Conservation (phyloP, 1,139 yeast species). For the Debaryomycetaceae sp. region DNA sequence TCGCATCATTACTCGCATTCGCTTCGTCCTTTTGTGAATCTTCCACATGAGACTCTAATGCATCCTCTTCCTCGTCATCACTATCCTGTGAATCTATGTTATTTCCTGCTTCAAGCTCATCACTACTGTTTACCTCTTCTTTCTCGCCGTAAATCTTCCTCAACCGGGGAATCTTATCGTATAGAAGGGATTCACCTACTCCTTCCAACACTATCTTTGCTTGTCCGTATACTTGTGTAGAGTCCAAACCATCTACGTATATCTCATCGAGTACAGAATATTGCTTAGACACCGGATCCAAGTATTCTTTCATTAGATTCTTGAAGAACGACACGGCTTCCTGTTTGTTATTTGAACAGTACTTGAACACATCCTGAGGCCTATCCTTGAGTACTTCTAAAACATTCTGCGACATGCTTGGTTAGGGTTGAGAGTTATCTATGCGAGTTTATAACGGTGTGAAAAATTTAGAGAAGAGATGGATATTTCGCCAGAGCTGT, state of each 20-base stretch:
- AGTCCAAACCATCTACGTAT: constrained; percentile 80
- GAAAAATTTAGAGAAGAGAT: constrained; percentile 52
- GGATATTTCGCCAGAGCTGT: neutral
- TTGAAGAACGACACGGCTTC: constrained; percentile 23
- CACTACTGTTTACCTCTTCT: constrained; percentile 3
- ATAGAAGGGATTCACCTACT: constrained; percentile 35
- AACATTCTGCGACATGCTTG: constrained; percentile 31
- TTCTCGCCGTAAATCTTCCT: constrained; percentile 12
- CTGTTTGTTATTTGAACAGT: constrained; percentile 12
- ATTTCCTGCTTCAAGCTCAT: neutral
- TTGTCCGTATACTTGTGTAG: constrained; percentile 93
- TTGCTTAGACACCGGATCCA: constrained; percentile 63
- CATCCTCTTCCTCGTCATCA: constrained; percentile 14
- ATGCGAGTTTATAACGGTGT: constrained; percentile 70
- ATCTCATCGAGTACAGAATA: constrained; percentile 79
- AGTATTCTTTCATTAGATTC: constrained; percentile 45
- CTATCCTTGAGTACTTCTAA: constrained; percentile 16
- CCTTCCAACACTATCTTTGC: constrained; percentile 67
- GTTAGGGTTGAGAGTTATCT: neutral
- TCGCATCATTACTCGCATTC: constrained; percentile 9
- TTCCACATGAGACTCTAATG: constrained; percentile 8
- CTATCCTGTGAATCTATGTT: constrained; percentile 9
- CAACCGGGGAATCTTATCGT: constrained; percentile 41
- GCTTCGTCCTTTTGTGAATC: constrained; percentile 15
- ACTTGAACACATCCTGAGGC: constrained; percentile 27